These are phyloP conservation scores for Zymoseptoria passerinii DNA, from an alignment of 2,329 filamentous ascomycete genomes.

Conservation along the genomic window DNA sequence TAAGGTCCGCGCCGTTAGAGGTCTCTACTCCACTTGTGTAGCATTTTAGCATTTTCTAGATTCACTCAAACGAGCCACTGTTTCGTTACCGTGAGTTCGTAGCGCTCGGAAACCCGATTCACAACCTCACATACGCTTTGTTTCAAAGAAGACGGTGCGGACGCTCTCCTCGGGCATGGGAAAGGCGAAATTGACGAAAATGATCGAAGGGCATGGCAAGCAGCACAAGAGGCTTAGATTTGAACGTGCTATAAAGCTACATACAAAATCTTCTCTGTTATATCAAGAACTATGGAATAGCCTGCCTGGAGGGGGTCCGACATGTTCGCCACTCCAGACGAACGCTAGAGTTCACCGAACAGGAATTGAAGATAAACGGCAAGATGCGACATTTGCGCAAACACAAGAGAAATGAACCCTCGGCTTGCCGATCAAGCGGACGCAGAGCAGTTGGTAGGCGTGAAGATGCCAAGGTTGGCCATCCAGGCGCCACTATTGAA, in stretches of 20 bases:
- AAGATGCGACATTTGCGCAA: neutral
- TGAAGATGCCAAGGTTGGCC: slow-evolving; percentile 25
- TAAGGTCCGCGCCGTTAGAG: neutral
- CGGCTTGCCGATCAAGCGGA: neutral
- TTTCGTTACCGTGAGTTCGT: neutral
- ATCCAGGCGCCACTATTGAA: slow-evolving; percentile 31
- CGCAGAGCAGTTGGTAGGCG: slow-evolving; percentile 20
- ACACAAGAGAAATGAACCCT: neutral
- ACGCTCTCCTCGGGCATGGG: no score
- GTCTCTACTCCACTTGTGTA: neutral
- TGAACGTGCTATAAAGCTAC: neutral
- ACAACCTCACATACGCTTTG: no score
- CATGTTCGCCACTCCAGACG: neutral
- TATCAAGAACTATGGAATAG: neutral
- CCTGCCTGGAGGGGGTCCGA: neutral
- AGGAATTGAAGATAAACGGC: neutral
- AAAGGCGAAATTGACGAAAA: neutral
- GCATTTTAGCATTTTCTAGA: neutral
- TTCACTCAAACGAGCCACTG: neutral
- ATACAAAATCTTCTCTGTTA: neutral
- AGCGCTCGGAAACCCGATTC: no score
- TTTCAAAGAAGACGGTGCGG: no score
- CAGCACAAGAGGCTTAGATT: neutral
- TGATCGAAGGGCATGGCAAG: neutral
- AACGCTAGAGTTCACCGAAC: neutral